Conservation (phyloP, 768 basidiomycete genomes). For the Mycena venus region DNA sequence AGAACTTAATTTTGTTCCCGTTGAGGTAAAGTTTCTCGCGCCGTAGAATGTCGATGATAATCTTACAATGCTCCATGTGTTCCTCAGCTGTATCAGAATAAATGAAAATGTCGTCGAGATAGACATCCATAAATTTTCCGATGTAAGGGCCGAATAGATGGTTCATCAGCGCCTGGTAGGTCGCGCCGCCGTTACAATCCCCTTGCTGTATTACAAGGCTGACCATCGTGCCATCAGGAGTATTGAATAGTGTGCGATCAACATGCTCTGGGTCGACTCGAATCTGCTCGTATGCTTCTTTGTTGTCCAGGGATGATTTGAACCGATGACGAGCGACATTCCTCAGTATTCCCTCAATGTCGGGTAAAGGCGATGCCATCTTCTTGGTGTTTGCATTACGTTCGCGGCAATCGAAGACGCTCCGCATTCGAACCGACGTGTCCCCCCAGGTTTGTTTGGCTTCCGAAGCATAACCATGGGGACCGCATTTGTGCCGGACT, state of each 20-base stretch:
- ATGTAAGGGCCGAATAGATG: slow-evolving; percentile 49
- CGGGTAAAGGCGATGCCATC: too few relatives aligned
- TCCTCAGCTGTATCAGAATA: slow-evolving; percentile 54
- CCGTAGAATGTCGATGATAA: slow-evolving; percentile 47
- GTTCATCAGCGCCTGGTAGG: slow-evolving; percentile 60
- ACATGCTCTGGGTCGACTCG: slow-evolving; percentile 44
- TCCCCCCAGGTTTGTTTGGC: slow-evolving; percentile 13
- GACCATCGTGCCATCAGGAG: slow-evolving; percentile 57
- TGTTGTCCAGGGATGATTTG: slow-evolving; percentile 47
- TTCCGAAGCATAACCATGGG: slow-evolving; percentile 41
- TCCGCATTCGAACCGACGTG: slow-evolving; percentile 28
- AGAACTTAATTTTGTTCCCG: slow-evolving; percentile 47
- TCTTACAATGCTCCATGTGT: slow-evolving; percentile 47
- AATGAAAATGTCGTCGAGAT: slow-evolving; percentile 55
- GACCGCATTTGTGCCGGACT: slow-evolving; percentile 30
- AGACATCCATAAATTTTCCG: slow-evolving; percentile 48
- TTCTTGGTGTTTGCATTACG: too few relatives aligned
- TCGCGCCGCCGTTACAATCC: slow-evolving; percentile 44
- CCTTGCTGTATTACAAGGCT: slow-evolving; percentile 49
- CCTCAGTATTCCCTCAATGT: slow-evolving; percentile 19
- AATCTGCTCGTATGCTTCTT: slow-evolving; percentile 59
- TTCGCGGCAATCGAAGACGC: slow-evolving; percentile 18
- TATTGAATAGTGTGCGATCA: slow-evolving; percentile 43
- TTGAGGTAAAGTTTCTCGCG: slow-evolving; percentile 52
- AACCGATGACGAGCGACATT: slow-evolving; percentile 25